Percentiles rank a stretch among this genome's conserved stretches.
Evolutionary conservation across 1,284 basidiomycete species (phyloP).

Genomic region (Rhodotorula sp.): DNA sequence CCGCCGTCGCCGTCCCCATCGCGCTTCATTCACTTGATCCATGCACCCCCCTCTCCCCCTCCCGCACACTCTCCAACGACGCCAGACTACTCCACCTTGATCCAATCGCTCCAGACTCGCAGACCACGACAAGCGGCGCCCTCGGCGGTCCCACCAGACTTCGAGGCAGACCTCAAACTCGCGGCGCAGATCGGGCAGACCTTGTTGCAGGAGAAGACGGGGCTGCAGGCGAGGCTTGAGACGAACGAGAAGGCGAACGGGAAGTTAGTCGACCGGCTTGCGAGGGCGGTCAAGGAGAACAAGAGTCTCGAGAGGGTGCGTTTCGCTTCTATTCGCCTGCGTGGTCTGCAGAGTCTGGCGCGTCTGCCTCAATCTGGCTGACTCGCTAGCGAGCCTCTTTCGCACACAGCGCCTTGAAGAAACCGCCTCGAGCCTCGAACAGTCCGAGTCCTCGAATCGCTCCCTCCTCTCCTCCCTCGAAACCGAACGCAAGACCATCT

Average conservation of each 20-base stretch:
- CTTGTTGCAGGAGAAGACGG: conserved; percentile 58
- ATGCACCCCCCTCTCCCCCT: no score
- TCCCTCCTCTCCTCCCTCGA: conserved; percentile 71
- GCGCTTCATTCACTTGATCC: no score
- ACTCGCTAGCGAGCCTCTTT: neutral
- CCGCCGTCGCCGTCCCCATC: no score
- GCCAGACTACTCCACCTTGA: no score
- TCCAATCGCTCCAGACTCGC: neutral
- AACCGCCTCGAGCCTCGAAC: conserved; percentile 75
- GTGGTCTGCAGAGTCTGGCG: conserved; percentile 28
- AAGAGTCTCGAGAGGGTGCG: conserved; percentile 64
- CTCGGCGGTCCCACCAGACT: neutral
- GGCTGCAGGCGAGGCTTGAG: conserved; percentile 28
- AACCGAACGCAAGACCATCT: conserved; percentile 66
- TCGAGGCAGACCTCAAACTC: conserved; percentile 38
- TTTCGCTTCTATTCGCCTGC: conserved; percentile 34
- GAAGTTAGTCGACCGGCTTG: conserved; percentile 43
- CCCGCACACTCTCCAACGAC: no score
- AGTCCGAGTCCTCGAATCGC: conserved; percentile 74
- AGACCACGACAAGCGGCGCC: neutral
- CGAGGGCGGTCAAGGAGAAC: conserved; percentile 60
- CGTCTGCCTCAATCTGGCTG: neutral
- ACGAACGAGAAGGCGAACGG: conserved; percentile 40
- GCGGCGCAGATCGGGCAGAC: conserved; percentile 75
- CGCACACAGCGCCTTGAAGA: conserved; percentile 68